A percentile compares a stretch with the other conserved stretches of the same genome.
Conservation (phyloP, 495 filamentous ascomycete species). For the Massariosphaeria phaeospora region DNA sequence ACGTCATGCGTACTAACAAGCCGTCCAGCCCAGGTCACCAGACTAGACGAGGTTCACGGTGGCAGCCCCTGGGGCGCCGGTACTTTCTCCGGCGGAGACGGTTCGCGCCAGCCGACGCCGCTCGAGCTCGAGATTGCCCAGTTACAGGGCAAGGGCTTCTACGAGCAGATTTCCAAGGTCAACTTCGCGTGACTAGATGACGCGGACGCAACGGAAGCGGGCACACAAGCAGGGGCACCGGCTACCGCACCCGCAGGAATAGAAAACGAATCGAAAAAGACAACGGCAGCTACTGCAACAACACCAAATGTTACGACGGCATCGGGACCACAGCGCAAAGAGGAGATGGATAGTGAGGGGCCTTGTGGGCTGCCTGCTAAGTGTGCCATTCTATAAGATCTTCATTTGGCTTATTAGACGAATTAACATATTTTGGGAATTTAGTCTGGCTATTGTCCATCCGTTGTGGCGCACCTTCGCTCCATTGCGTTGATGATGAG, state of each 20-base stretch:
- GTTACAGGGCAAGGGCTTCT: slow-evolving; percentile 83
- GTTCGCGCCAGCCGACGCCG: slow-evolving; percentile 70
- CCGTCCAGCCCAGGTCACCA: slow-evolving; percentile 47
- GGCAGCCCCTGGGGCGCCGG: slow-evolving; percentile 92
- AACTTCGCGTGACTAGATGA: slow-evolving; percentile 80
- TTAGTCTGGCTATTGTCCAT: too few relatives aligned
- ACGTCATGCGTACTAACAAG: not conserved
- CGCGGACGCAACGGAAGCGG: slow-evolving; percentile 31
- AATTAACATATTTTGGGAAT: too few relatives aligned
- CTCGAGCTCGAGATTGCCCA: slow-evolving; percentile 73
- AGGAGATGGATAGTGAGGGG: slow-evolving; percentile 46
- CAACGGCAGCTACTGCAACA: not conserved
- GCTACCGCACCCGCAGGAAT: not conserved
- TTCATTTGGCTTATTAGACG: too few relatives aligned
- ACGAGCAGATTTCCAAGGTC: slow-evolving; percentile 67
- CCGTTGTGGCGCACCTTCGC: too few relatives aligned
- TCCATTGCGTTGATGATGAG: too few relatives aligned
- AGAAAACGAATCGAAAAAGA: slow-evolving; percentile 8
- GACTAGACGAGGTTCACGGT: slow-evolving; percentile 73
- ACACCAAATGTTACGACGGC: slow-evolving; percentile 7
- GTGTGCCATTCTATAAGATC: slow-evolving; percentile 58
- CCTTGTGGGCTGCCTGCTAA: slow-evolving; percentile 67
- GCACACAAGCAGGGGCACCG: slow-evolving; percentile 1
- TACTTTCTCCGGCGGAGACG: slow-evolving; percentile 75
- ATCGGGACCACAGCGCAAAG: slow-evolving; percentile 21